Conservation (phyloP, 2,329 filamentous ascomycete genomes). For the Cladobotryum protrusum region DNA sequence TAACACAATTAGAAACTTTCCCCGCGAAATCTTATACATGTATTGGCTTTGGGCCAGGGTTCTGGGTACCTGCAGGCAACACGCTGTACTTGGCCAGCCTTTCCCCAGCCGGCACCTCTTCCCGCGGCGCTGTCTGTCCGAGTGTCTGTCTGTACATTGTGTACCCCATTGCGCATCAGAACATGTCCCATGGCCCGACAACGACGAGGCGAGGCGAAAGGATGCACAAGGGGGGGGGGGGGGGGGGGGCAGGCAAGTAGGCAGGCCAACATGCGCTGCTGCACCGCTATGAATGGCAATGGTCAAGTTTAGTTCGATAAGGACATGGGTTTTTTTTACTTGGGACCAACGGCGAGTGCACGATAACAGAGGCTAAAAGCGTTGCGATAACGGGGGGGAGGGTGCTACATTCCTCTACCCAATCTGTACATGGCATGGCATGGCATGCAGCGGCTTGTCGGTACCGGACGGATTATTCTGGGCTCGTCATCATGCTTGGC, state of each 20-base stretch:
- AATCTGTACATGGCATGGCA: too few species aligned
- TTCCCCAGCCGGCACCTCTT: not conserved
- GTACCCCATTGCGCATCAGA: not conserved
- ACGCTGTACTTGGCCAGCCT: not conserved
- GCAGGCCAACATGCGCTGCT: too few species aligned
- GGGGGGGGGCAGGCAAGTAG: too few species aligned
- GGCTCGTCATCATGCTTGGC: too few species aligned
- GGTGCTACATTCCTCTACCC: too few species aligned
- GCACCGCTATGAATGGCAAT: too few species aligned
- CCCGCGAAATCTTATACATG: slow-evolving; percentile 7
- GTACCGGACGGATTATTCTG: too few species aligned
- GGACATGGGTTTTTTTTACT: not conserved
- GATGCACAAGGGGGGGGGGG: too few species aligned
- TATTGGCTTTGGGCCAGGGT: slow-evolving; percentile 3
- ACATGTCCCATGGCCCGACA: too few species aligned
- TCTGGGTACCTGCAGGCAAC: slow-evolving; percentile 10
- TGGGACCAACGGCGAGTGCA: not conserved
- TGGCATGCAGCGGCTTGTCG: too few species aligned
- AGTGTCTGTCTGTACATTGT: not conserved
- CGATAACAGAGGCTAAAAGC: not conserved
- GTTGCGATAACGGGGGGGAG: not conserved
- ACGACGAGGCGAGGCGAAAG: too few species aligned
- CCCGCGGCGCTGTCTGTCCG: not conserved
- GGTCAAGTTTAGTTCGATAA: too few species aligned
- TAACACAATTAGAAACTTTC: slow-evolving; percentile 4